A percentile compares a stretch with the other conserved stretches of the same genome.
phyloP scores from a whole-genome alignment of 768 basidiomycete species.

The Boletus rex-veris region DNA sequence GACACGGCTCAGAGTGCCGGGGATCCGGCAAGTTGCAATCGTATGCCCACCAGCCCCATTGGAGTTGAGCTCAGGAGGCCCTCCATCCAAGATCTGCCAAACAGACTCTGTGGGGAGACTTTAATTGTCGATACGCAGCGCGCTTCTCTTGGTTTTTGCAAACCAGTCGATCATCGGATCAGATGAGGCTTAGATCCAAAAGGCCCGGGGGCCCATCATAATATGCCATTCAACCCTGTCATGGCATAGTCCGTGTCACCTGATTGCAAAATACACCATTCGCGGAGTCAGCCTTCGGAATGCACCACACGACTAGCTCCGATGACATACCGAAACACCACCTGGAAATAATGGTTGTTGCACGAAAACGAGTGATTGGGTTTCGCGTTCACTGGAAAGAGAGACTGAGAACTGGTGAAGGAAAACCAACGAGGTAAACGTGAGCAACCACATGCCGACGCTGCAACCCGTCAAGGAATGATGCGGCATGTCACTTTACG shows the following conservation, averaged over 20 bases:
- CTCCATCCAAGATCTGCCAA: constrained; percentile 4
- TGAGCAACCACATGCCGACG: constrained; percentile 17
- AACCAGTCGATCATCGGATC: constrained; percentile 3
- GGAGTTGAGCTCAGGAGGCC: not conserved
- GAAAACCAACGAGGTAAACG: not conserved
- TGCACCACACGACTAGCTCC: constrained; percentile 5
- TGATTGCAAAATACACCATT: not conserved
- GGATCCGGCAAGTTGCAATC: not conserved
- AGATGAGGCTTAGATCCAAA: not conserved
- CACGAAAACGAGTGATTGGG: not conserved
- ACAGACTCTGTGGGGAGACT: not conserved
- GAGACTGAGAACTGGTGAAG: not conserved
- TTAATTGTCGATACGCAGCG: not conserved
- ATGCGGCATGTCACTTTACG: constrained; percentile 27
- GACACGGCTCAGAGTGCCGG: not conserved
- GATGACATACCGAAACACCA: constrained; percentile 4
- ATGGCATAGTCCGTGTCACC: not conserved
- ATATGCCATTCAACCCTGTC: not conserved
- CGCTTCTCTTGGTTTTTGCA: not conserved
- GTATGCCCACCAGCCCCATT: not conserved
- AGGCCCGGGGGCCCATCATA: not conserved
- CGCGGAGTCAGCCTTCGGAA: constrained; percentile 6
- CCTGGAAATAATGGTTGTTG: not conserved
- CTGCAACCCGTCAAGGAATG: constrained; percentile 13
- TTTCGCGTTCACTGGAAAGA: not conserved